phyloP scores from a whole-genome alignment of 768 basidiomycete species.

The Tulasnella sp. region DNA sequence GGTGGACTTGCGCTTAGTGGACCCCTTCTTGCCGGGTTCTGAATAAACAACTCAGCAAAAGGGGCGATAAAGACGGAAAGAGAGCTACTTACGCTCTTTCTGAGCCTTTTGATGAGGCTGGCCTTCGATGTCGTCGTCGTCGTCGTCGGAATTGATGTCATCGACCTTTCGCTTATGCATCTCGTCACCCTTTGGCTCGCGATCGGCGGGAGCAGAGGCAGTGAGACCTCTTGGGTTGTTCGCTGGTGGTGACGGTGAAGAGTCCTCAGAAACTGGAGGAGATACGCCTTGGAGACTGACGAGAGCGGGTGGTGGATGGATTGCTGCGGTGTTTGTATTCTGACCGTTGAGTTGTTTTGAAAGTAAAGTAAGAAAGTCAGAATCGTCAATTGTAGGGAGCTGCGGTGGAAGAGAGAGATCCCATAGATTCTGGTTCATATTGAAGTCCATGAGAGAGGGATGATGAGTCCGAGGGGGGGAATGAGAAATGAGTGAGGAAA shows the following conservation, averaged over 20 bases:
- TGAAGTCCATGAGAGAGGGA: background rate
- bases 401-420: slow-evolving; percentile 14
- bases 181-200: slow-evolving; percentile 49
- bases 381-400: slow-evolving; percentile 8
- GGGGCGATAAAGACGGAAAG: slow-evolving; percentile 7
- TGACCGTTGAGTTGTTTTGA: slow-evolving; percentile 10
- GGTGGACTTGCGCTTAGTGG: background rate
- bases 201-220: slow-evolving; percentile 48
- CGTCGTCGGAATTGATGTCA: slow-evolving; percentile 26
- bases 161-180: slow-evolving; percentile 55
- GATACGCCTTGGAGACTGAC: slow-evolving; percentile 5
- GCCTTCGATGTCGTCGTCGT: slow-evolving; percentile 33
- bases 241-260: slow-evolving; percentile 15
- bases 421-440: slow-evolving; percentile 13
- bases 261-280: slow-evolving; percentile 8
- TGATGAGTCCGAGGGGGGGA: slow-evolving; percentile 4
- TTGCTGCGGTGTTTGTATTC: background rate
- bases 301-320: background rate
- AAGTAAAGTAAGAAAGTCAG: slow-evolving; percentile 14
- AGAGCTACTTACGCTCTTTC: slow-evolving; percentile 37
- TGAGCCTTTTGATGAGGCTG: slow-evolving; percentile 55
- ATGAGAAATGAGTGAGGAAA: background rate
- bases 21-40: slow-evolving; percentile 19
- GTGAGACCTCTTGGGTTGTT: slow-evolving; percentile 27
- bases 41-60: background rate